A percentile compares a stretch with the other conserved stretches of the same genome.
phyloP scores from a whole-genome alignment of 805 yeast species.

The Candida nitratophila region DNA sequence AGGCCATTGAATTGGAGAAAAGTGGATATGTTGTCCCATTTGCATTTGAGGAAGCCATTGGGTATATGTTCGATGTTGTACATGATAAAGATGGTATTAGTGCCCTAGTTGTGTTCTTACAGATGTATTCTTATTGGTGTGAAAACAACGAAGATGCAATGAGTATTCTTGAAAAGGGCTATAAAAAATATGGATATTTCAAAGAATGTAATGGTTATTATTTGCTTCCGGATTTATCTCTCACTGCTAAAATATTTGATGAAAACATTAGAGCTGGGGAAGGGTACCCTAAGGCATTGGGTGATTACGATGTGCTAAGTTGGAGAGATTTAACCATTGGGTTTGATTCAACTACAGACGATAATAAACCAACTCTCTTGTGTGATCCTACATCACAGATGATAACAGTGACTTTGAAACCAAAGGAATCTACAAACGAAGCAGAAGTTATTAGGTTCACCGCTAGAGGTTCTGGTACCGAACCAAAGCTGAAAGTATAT shows the following conservation, averaged over 20 bases:
- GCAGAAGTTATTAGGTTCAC: constrained; percentile 59
- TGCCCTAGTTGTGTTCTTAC: constrained; percentile 71
- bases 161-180: constrained; percentile 52
- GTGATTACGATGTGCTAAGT: constrained; percentile 45
- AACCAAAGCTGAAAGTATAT: constrained; percentile 88
- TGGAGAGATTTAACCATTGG: constrained; percentile 89
- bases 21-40: constrained; percentile 72
- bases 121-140: constrained; percentile 52
- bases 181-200: constrained; percentile 65
- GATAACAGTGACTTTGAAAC: constrained; percentile 59
- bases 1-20: constrained; percentile 62
- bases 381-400: constrained; percentile 71
- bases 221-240: constrained; percentile 44
- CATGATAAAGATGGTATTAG: constrained; percentile 92
- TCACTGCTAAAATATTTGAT: constrained; percentile 50
- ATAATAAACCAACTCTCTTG: constrained; percentile 59
- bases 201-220: constrained; percentile 88
- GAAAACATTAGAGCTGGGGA: constrained; percentile 27
- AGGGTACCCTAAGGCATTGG: constrained; percentile 43
- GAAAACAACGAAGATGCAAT: constrained; percentile 31
- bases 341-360: constrained; percentile 60
- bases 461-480: constrained; percentile 93
- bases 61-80: constrained; percentile 79
- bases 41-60: constrained; percentile 94
- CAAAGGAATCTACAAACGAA: constrained; percentile 4